Evolutionary conservation across 2,329 filamentous ascomycete species (phyloP).

Genomic region (Colletotrichum trifolii): DNA sequence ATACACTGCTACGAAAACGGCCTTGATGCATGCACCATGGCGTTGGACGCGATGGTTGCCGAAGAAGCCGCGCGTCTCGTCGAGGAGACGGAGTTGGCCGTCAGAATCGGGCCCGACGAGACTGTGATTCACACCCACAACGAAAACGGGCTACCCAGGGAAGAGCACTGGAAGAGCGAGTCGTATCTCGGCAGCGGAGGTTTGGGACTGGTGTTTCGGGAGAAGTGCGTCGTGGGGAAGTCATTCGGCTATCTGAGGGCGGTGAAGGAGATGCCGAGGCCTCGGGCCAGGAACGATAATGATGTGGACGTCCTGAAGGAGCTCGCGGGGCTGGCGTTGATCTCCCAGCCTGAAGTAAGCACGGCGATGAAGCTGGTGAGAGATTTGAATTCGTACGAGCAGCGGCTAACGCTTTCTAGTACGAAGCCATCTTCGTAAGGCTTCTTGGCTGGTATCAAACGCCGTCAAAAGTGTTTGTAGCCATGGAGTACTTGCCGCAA

Average conservation of each 20-base stretch:
- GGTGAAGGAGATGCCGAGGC: slow-evolving; percentile 11
- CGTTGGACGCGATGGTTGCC: neutral
- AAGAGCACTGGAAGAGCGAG: slow-evolving; percentile 21
- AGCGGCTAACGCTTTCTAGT: neutral
- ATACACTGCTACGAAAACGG: neutral
- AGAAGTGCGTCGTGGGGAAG: slow-evolving; percentile 15
- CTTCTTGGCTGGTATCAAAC: slow-evolving; percentile 17
- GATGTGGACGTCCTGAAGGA: slow-evolving; percentile 10
- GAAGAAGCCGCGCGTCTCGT: slow-evolving; percentile 22
- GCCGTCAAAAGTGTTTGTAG: slow-evolving; percentile 10
- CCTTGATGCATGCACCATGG: neutral
- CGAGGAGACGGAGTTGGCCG: slow-evolving; percentile 8
- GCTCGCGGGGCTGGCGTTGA: neutral
- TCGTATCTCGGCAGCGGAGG: slow-evolving; percentile 19
- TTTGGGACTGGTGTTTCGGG: slow-evolving; percentile 11
- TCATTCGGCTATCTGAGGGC: slow-evolving; percentile 3
- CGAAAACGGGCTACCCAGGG: slow-evolving; percentile 3
- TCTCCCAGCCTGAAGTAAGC: slow-evolving; percentile 9
- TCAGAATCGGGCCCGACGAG: slow-evolving; percentile 15
- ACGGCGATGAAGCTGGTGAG: neutral
- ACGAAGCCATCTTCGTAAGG: slow-evolving; percentile 12
- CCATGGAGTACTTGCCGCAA: slow-evolving; percentile 12
- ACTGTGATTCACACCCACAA: slow-evolving; percentile 11
- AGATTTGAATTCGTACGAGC: too few relatives aligned
- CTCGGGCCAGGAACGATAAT: neutral